phyloP scores from a whole-genome alignment of 345 rosid species.

The Eucalyptus camaldulensis region DNA sequence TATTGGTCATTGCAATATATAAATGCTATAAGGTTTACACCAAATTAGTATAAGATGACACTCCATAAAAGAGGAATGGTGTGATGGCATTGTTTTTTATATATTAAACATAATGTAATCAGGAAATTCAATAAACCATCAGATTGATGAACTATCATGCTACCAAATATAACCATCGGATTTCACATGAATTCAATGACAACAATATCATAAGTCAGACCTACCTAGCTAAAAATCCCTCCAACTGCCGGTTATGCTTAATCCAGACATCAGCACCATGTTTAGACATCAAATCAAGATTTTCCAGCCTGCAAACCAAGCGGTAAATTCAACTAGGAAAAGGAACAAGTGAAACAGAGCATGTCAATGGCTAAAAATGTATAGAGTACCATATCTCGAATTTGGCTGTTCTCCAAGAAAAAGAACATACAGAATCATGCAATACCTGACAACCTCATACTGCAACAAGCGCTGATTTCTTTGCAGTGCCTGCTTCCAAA shows the following conservation, averaged over 20 bases:
- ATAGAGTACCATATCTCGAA: background rate
- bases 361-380: background rate
- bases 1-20: background rate
- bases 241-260: constrained; percentile 61
- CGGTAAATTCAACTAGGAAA: background rate
- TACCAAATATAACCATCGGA: background rate
- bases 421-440: background rate
- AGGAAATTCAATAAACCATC: background rate
- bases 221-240: constrained; percentile 64
- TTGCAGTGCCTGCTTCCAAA: constrained; percentile 83
- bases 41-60: background rate
- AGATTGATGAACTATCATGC: background rate
- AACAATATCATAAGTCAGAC: background rate
- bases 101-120: background rate
- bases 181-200: background rate
- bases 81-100: background rate
- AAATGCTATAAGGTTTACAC: background rate
- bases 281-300: constrained; percentile 79
- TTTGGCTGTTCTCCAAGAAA: background rate
- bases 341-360: background rate
- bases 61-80: background rate
- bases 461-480: constrained; percentile 73
- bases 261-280: constrained; percentile 78
- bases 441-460: constrained; percentile 72
- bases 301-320: constrained; percentile 58